These are phyloP conservation scores for Evansstolkia leycettana DNA, from an alignment of 495 filamentous ascomycete genomes.

Conservation along the genomic window DNA sequence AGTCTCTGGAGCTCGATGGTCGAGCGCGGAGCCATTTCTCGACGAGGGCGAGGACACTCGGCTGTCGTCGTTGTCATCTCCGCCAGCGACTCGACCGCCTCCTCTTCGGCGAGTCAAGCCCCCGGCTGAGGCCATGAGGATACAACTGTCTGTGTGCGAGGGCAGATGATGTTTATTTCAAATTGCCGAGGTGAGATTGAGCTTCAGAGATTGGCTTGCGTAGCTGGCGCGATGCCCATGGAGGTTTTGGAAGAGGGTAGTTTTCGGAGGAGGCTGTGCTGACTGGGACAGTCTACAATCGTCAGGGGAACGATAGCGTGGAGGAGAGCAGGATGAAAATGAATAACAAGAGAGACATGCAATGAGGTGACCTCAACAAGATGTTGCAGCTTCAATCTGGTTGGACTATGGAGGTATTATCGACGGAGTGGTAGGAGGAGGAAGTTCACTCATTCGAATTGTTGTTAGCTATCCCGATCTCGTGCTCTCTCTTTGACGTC, in stretches of 20 bases:
- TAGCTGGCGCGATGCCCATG: conserved; percentile 16
- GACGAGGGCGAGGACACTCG: conserved; percentile 59
- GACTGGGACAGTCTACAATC: conserved; percentile 7
- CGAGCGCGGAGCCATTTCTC: conserved; percentile 44
- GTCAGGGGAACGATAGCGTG: conserved; percentile 9
- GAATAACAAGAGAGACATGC: conserved; percentile 1
- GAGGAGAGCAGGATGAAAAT: conserved; percentile 1
- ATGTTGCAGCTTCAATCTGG: too few relatives aligned
- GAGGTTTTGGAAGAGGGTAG: conserved; percentile 1
- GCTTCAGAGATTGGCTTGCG: conserved; percentile 12
- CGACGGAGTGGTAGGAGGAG: too few relatives aligned
- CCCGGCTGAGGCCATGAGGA: conserved; percentile 50
- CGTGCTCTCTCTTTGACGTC: too few relatives aligned
- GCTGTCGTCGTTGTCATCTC: conserved; percentile 48
- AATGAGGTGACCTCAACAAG: too few relatives aligned
- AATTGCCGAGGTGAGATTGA: conserved; percentile 1
- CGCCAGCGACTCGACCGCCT: conserved; percentile 46
- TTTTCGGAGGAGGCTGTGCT: too few relatives aligned
- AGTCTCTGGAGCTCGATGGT: conserved; percentile 65
- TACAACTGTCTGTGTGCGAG: not conserved
- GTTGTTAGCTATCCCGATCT: too few relatives aligned
- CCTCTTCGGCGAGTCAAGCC: conserved; percentile 70
- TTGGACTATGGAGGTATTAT: too few relatives aligned
- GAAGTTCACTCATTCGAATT: too few relatives aligned
- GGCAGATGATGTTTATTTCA: conserved; percentile 2